Percentiles rank a stretch among this genome's conserved stretches.
These are phyloP conservation scores for Aspergillus affinis DNA, from an alignment of 495 filamentous ascomycete species.

Conservation along the genomic window DNA sequence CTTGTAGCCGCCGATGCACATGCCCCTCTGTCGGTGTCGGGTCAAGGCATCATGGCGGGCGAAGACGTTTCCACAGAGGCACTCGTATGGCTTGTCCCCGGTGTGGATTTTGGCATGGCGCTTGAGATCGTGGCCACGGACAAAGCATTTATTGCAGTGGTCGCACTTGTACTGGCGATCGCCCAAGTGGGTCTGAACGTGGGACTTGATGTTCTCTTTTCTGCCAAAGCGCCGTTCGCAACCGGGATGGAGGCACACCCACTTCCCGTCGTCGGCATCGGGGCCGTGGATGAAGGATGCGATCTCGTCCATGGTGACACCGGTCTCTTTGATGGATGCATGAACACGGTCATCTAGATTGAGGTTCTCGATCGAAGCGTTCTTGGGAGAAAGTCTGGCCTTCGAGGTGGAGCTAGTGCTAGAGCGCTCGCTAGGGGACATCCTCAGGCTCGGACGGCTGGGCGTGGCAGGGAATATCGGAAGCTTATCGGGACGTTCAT, in stretches of 20 bases:
- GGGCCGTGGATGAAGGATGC: conserved; percentile 80
- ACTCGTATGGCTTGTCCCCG: conserved; percentile 88
- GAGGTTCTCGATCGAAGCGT: conserved; percentile 44
- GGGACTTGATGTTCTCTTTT: conserved; percentile 96
- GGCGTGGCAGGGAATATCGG: conserved; percentile 32
- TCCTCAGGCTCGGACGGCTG: conserved; percentile 19
- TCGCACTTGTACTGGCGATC: conserved; percentile 91
- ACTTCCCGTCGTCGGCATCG: conserved; percentile 69
- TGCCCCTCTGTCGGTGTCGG: conserved; percentile 87
- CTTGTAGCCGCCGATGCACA: conserved; percentile 90
- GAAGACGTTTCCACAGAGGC: conserved; percentile 86
- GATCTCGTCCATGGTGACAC: conserved; percentile 85
- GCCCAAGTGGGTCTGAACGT: conserved; percentile 95
- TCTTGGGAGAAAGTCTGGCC: conserved; percentile 32
- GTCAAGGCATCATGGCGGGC: conserved; percentile 93
- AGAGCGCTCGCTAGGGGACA: conserved; percentile 14
- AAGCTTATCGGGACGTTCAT: conserved; percentile 26
- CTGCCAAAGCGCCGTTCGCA: conserved; percentile 85
- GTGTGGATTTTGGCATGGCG: conserved; percentile 95
- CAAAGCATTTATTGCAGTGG: conserved; percentile 88
- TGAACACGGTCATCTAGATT: conserved; percentile 49
- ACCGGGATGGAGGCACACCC: conserved; percentile 77
- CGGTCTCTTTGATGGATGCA: conserved; percentile 64
- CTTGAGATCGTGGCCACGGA: conserved; percentile 94
- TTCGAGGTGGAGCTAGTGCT: conserved; percentile 31